These are phyloP conservation scores for Brassica hybrid DNA, from an alignment of 441 rosid species.

Conservation along the genomic window DNA sequence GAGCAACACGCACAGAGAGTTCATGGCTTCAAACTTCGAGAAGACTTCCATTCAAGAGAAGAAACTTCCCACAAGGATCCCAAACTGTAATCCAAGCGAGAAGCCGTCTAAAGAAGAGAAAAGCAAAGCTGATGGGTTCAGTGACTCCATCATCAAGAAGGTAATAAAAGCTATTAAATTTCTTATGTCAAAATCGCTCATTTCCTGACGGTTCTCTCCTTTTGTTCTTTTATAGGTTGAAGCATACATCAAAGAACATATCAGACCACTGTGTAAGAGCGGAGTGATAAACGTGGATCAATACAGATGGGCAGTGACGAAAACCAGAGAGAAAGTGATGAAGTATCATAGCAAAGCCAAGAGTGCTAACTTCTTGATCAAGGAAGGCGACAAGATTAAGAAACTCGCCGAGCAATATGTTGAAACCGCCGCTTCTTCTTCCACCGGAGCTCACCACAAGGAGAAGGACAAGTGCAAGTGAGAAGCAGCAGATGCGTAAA, in stretches of 20 bases:
- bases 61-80: constrained; percentile 37
- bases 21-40: constrained; percentile 38
- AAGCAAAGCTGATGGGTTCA: constrained; percentile 39
- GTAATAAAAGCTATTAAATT: constrained; percentile 43
- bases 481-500: constrained; percentile 18
- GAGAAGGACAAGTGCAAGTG: constrained; percentile 39
- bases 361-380: constrained; percentile 86
- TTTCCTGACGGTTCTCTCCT: constrained; percentile 4
- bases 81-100: constrained; percentile 40
- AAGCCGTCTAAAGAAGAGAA: constrained; percentile 49
- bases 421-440: constrained; percentile 58
- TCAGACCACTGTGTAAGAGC: constrained; percentile 94
- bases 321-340: constrained; percentile 92
- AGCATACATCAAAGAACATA: constrained; percentile 94
- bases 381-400: constrained; percentile 99
- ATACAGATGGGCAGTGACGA: constrained; percentile 94
- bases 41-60: constrained; percentile 46
- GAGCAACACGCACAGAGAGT: constrained; percentile 34
- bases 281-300: constrained; percentile 82
- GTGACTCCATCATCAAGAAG: constrained; percentile 66
- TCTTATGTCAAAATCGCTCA: not conserved
- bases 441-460: constrained; percentile 54
- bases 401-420: constrained; percentile 97
- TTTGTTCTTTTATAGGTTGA: constrained; percentile 62
- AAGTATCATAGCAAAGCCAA: constrained; percentile 84